Evolutionary conservation across 768 basidiomycete species (phyloP), one percentile per base, ranked within the genome.

Genomic region (Sporobolomyces roseus): DNA sequence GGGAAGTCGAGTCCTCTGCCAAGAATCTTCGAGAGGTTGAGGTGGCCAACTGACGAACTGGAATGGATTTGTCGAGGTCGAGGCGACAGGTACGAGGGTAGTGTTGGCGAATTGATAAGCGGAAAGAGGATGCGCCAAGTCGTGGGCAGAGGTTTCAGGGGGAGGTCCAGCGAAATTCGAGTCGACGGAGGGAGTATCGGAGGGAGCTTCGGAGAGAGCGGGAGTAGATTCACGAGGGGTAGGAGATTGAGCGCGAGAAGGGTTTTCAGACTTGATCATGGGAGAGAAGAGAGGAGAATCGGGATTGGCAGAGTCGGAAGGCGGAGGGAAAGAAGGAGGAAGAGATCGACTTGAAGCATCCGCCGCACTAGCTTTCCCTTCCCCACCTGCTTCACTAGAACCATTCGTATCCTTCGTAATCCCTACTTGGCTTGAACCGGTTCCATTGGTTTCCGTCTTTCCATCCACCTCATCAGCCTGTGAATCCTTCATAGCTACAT

Each of bases 41-140:
- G 60, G 43, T 3, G 69, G 69, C 49, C 49, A 62, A 50, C 41
- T 64, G 41, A 46, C 41, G 30, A 62, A 70, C 35, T 59, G 23
- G 50, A 70, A 70, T 1, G 64, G 69, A 27, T 29, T 41, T 7
- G 63, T 61, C 23, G 62, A 54, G 1, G 62, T 61, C 21, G 68
- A 64, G 4, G 32, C 68, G 27, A 54, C 46, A 12, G 68, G 68
- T 2, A 68, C 67, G 58, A 69, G 68, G 6, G 63, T 36, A 12
- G 68, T 69, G 46, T 69, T 65, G n/a, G 68, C 56, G 52, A 69
- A 69, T 7, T 54, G 29, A 58, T 69, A 69, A 19, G 45, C 33
- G 21, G 62, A 53, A 30, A 69, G 51, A 4, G 68, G 68, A 52
- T 54, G 51, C 0, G 68, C 19, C 52, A 69, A 63, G 17, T 61